Evolutionary conservation across 305 asterid genomes (phyloP).

Genomic region (Fraxinus xanthoxyloides): DNA sequence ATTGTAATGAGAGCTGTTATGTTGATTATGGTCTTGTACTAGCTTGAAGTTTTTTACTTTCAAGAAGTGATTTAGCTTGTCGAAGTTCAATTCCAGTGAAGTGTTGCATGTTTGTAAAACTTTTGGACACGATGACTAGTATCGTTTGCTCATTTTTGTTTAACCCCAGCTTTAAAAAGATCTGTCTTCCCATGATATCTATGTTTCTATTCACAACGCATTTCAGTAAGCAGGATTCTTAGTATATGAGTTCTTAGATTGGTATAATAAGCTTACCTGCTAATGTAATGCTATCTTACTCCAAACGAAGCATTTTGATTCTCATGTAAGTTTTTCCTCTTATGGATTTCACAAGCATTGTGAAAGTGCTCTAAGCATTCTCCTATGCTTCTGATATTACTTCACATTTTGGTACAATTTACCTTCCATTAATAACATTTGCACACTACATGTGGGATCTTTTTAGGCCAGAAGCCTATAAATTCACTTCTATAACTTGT

Average conservation of each 20-base stretch:
- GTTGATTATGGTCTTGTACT: conserved; percentile 37
- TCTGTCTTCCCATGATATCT: background rate
- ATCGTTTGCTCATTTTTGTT: conserved; percentile 10
- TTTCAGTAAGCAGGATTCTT: background rate
- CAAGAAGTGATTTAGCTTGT: conserved; percentile 11
- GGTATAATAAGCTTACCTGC: background rate
- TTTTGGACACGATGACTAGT: conserved; percentile 14
- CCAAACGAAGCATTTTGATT: background rate
- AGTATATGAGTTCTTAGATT: background rate
- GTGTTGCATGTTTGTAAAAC: background rate
- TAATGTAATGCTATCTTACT: background rate
- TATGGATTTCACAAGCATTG: background rate
- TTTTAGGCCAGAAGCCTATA: background rate
- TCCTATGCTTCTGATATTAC: background rate
- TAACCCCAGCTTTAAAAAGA: background rate
- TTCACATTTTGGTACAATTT: background rate
- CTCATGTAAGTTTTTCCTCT: background rate
- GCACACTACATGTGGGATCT: background rate
- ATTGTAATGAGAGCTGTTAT: conserved; percentile 26
- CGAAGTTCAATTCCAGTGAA: conserved; percentile 16
- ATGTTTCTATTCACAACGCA: background rate
- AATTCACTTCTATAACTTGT: background rate
- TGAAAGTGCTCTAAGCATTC: background rate
- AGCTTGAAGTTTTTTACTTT: conserved; percentile 28
- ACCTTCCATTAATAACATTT: background rate